phyloP scores from a whole-genome alignment of 2,329 filamentous ascomycete genomes.

The Monascus ruber region DNA sequence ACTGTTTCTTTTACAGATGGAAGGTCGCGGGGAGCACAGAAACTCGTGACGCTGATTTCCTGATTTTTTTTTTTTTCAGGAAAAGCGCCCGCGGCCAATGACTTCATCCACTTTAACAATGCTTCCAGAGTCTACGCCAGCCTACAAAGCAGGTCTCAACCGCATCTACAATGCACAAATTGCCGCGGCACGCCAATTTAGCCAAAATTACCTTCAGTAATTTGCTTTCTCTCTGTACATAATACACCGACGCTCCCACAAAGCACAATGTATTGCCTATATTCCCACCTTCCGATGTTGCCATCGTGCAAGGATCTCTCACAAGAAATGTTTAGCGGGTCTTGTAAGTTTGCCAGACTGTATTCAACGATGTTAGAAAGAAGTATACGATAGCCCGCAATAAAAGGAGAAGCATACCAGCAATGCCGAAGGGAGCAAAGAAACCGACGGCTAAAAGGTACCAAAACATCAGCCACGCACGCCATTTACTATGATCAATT shows the following conservation, averaged over 20 bases:
- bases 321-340: constrained; percentile 31
- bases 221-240: constrained; percentile 31
- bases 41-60: constrained; percentile 8
- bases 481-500: constrained; percentile 1
- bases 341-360: constrained; percentile 60
- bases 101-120: constrained; percentile 32
- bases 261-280: constrained; percentile 11
- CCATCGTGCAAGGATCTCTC: constrained; percentile 9
- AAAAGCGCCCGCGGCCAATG: constrained; percentile 26
- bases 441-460: constrained; percentile 44
- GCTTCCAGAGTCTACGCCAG: background rate
- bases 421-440: constrained; percentile 49
- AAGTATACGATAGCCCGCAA: background rate
- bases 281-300: constrained; percentile 8
- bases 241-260: constrained; percentile 18
- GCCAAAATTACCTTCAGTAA: constrained; percentile 12
- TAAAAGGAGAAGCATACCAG: constrained; percentile 40
- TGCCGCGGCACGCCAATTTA: background rate
- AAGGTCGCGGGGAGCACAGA: background rate
- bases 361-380: constrained; percentile 13
- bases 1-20: no score
- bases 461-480: constrained; percentile 20
- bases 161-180: constrained; percentile 3
- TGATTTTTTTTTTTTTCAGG: constrained; percentile 27
- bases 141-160: constrained; percentile 8